Base-by-base conservation (phyloP, 2,329 filamentous ascomycete genomes). In the Monilinia vaccinii-corymbosi region DNA sequence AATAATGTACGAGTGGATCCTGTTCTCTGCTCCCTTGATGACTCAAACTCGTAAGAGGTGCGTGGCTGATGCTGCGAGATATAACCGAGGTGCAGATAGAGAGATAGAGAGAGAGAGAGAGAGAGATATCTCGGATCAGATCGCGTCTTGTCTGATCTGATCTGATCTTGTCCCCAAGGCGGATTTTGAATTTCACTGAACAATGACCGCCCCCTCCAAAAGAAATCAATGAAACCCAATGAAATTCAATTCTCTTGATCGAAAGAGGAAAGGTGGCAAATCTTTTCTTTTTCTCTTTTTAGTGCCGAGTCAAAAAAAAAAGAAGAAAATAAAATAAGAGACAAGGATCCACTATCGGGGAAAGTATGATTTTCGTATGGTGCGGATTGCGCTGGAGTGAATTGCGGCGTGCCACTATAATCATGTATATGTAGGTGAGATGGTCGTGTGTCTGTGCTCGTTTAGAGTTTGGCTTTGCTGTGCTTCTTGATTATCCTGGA, bases 251-350 rank as follows among this genome's bases (percentile, higher is more conserved):
- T n/a, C n/a, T n/a, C n/a, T n/a, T 14, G 56, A 45, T 32, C 13
- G 36, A 16, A 52, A 52, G 47, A 25, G 47, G 47, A 40, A 58
- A 38, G 16, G 56, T 58, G 47, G 56, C 56, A 46, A 59, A 46
- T 34, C n/a, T 31, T 38, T 45, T 40, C n/a, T 40, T 16, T 16
- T 40, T 38, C 36, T 38, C 36, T 36, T 36, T 5, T 40, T 40
- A 25, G 44, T 52, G 36, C 56, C 47, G 45, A 42, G 28, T 16
- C 5, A 32, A 23, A 31, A n/a, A 28, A 21, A 28, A 32, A n/a
- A n/a, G n/a, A n/a, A n/a, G n/a, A n/a, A n/a, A n/a, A n/a, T n/a
- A n/a, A n/a, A n/a, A n/a, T n/a, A n/a, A 18, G 16, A 23, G 2
- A 23, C 18, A 44, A 23, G 40, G 45, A 28, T 42, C 38, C 38